Conservation (phyloP, 2,329 filamentous ascomycete species). For the Biscogniauxia mediterranea region DNA sequence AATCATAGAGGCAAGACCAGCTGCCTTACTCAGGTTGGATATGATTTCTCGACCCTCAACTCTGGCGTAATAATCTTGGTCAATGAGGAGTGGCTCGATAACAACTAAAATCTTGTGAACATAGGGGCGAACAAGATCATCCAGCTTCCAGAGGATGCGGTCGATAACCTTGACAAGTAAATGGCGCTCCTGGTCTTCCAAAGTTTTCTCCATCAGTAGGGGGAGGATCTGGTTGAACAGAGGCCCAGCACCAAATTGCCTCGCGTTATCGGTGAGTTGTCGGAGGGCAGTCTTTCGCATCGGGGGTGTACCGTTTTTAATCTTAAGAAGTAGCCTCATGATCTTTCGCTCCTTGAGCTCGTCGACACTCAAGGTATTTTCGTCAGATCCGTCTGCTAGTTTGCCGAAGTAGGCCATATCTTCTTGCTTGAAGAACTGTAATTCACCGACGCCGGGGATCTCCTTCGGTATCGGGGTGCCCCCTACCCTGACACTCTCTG, state of each 20-base stretch:
- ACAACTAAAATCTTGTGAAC: slow-evolving; percentile 98
- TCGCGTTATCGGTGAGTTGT: slow-evolving; percentile 95
- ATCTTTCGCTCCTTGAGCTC: slow-evolving; percentile 98
- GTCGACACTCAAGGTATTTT: slow-evolving; percentile 87
- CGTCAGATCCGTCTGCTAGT: slow-evolving; percentile 88
- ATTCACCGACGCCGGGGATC: slow-evolving; percentile 90
- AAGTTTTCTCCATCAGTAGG: slow-evolving; percentile 93
- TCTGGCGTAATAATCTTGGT: slow-evolving; percentile 98
- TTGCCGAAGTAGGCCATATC: slow-evolving; percentile 99
- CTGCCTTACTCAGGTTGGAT: slow-evolving; percentile 94
- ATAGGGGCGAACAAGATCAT: slow-evolving; percentile 92
- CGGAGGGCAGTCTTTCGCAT: slow-evolving; percentile 98
- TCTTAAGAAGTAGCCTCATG: slow-evolving; percentile 92
- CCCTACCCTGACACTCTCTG: slow-evolving; percentile 76
- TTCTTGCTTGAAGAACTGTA: slow-evolving; percentile 98
- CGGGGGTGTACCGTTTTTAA: slow-evolving; percentile 98
- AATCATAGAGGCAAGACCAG: slow-evolving; percentile 97
- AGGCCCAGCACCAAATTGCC: slow-evolving; percentile 89
- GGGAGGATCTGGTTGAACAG: slow-evolving; percentile 98
- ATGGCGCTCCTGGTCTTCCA: slow-evolving; percentile 98
- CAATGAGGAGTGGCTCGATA: slow-evolving; percentile 97
- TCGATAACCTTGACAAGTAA: slow-evolving; percentile 98
- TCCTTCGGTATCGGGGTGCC: slow-evolving; percentile 92
- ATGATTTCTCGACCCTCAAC: slow-evolving; percentile 99
- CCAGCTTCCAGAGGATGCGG: slow-evolving; percentile 95